Percentiles rank a stretch among this genome's conserved stretches.
These are phyloP conservation scores for Phaeotremella fagi DNA, from an alignment of 768 basidiomycete genomes.

Conservation along the genomic window DNA sequence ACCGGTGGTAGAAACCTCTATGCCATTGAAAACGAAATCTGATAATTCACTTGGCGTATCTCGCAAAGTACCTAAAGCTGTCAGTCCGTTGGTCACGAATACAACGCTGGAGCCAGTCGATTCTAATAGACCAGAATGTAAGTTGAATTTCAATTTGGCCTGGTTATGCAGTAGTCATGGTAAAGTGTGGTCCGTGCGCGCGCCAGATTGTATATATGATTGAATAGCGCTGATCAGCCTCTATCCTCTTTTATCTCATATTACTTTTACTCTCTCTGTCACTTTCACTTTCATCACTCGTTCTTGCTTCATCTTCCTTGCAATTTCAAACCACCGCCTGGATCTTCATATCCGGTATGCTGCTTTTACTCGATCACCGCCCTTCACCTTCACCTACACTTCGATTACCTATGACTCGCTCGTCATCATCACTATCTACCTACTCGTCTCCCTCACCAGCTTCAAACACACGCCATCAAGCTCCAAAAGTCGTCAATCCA, in stretches of 20 bases:
- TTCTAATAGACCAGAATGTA: not conserved
- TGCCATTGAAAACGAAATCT: no score
- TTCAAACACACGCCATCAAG: not conserved
- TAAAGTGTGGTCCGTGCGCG: not conserved
- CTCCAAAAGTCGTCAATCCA: not conserved
- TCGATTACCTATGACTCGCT: not conserved
- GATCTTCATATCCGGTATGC: not conserved
- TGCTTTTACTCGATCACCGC: not conserved
- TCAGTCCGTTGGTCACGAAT: not conserved
- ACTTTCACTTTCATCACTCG: not conserved
- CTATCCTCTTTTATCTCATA: not conserved
- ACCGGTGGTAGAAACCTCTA: not conserved
- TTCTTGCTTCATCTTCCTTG: not conserved
- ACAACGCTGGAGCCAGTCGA: not conserved
- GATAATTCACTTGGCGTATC: not conserved
- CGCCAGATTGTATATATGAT: no score
- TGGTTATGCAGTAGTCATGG: not conserved
- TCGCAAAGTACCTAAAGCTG: not conserved
- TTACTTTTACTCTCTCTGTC: not conserved
- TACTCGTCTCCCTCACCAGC: not conserved
- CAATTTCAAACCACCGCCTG: not conserved
- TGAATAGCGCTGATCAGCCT: no score
- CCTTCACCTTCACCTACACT: not conserved
- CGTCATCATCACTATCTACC: not conserved
- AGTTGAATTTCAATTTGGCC: not conserved